phyloP scores from a whole-genome alignment of 2,329 filamentous ascomycete genomes.

The Didymella keratinophila region DNA sequence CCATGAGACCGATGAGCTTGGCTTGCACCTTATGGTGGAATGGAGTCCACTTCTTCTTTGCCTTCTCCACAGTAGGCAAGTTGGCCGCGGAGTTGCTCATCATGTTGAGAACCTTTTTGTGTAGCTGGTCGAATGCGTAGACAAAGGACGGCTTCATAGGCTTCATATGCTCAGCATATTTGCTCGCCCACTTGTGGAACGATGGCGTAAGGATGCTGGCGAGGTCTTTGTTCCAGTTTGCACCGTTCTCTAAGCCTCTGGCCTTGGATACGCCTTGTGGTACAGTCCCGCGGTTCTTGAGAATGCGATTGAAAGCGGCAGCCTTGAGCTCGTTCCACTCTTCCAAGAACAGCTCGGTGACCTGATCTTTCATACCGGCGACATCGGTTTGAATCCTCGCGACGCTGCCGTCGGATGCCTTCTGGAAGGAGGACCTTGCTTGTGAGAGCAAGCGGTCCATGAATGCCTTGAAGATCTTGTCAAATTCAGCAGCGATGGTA shows the following conservation, averaged over 20 bases:
- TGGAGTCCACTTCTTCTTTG: constrained; percentile 24
- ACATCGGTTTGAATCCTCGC: background rate
- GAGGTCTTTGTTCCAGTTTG: constrained; percentile 32
- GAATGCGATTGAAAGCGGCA: background rate
- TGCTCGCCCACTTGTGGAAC: constrained; percentile 23
- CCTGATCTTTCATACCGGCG: background rate
- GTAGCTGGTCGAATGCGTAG: background rate
- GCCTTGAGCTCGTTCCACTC: background rate
- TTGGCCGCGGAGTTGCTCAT: constrained; percentile 25
- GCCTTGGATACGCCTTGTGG: constrained; percentile 26
- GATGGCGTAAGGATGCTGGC: constrained; percentile 20
- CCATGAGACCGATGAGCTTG: constrained; percentile 9
- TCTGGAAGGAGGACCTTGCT: background rate
- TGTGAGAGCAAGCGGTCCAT: background rate
- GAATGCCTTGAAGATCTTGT: background rate
- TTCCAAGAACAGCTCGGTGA: background rate
- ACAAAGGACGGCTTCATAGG: background rate
- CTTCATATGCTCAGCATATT: constrained; percentile 1
- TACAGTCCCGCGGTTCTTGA: background rate
- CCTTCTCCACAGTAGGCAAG: constrained; percentile 26
- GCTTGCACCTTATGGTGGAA: constrained; percentile 6
- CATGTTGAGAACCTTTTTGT: background rate
- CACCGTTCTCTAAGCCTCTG: constrained; percentile 25
- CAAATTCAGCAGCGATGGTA: background rate
- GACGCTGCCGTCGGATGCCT: background rate